These are phyloP conservation scores for Pichia sp. DNA, from an alignment of 1,139 yeast genomes.

Conservation along the genomic window DNA sequence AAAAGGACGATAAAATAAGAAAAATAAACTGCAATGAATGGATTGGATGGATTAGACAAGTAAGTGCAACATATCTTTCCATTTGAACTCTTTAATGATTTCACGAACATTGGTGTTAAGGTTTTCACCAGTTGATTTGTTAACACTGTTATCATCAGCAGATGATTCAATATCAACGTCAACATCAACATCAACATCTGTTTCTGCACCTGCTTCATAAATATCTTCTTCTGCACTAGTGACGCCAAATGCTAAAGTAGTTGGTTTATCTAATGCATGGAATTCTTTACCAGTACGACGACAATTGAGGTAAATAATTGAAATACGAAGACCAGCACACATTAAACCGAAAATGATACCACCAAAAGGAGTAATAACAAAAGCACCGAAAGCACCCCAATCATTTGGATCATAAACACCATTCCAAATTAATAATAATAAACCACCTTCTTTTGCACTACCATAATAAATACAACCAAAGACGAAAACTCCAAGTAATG, in stretches of 20 bases:
- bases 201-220: slow-evolving; percentile 3
- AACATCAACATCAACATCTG: slow-evolving; percentile 5
- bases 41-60: slow-evolving; percentile 8
- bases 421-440: slow-evolving; percentile 61
- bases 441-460: slow-evolving; percentile 72
- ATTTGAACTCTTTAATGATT: slow-evolving; percentile 13
- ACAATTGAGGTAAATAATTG: slow-evolving; percentile 35
- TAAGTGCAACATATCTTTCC: slow-evolving; percentile 15
- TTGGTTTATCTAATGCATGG: slow-evolving; percentile 52
- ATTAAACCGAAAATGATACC: slow-evolving; percentile 56
- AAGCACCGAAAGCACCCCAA: slow-evolving; percentile 95
- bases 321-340: slow-evolving; percentile 48
- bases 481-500: slow-evolving; percentile 69
- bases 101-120: slow-evolving; percentile 11
- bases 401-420: slow-evolving; percentile 74
- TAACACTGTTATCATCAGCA: slow-evolving; percentile 1
- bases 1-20: not conserved
- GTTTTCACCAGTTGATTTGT: slow-evolving; percentile 1
- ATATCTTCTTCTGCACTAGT: slow-evolving; percentile 10
- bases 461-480: slow-evolving; percentile 78
- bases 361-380: slow-evolving; percentile 84
- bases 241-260: slow-evolving; percentile 16
- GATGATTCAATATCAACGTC: slow-evolving; percentile 4
- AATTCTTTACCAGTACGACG: slow-evolving; percentile 41
- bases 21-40: not conserved